Percentiles rank a stretch among this genome's conserved stretches.
phyloP scores from a whole-genome alignment of 169 alveolate genomes.

The Plasmodium vivax region DNA sequence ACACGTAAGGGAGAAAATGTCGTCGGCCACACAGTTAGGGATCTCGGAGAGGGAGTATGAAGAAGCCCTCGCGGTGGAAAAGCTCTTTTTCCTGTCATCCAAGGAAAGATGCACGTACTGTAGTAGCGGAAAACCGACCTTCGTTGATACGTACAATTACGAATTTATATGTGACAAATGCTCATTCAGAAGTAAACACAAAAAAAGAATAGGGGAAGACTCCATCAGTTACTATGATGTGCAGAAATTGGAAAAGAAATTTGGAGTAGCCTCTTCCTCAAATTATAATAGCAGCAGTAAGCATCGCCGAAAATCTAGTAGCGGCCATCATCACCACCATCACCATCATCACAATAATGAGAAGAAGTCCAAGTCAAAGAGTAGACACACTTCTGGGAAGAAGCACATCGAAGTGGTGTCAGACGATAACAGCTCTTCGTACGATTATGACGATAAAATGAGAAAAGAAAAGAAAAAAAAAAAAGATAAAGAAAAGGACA shows the following conservation, averaged over 20 bases:
- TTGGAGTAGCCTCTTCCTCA: slow-evolving; percentile 49
- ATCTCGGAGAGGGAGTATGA: slow-evolving; percentile 84
- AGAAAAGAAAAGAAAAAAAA: slow-evolving; percentile 22
- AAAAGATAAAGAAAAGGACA: slow-evolving; percentile 19
- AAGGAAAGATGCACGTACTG: slow-evolving; percentile 83
- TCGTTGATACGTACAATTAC: slow-evolving; percentile 81
- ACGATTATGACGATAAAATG: slow-evolving; percentile 11
- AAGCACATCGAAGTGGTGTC: slow-evolving; percentile 38
- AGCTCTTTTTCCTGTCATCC: slow-evolving; percentile 79
- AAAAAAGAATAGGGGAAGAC: slow-evolving; percentile 81
- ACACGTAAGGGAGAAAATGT: slow-evolving; percentile 56
- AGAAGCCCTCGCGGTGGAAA: slow-evolving; percentile 84
- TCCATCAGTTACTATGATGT: slow-evolving; percentile 78
- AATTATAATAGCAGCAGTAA: slow-evolving; percentile 7
- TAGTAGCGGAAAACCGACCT: slow-evolving; percentile 76
- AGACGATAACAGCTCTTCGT: slow-evolving; percentile 7
- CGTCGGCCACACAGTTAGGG: slow-evolving; percentile 79
- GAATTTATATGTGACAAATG: slow-evolving; percentile 83
- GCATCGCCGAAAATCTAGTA: slow-evolving; percentile 29
- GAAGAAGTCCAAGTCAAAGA: slow-evolving; percentile 13
- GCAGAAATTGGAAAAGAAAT: slow-evolving; percentile 81
- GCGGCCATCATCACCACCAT: slow-evolving; percentile 16
- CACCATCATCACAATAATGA: neutral
- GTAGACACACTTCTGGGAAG: slow-evolving; percentile 59
- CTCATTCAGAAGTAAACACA: slow-evolving; percentile 78